Percentiles rank a stretch among this genome's conserved stretches.
Conservation (phyloP, 805 yeast species). For the Yarrowia divulgata region DNA sequence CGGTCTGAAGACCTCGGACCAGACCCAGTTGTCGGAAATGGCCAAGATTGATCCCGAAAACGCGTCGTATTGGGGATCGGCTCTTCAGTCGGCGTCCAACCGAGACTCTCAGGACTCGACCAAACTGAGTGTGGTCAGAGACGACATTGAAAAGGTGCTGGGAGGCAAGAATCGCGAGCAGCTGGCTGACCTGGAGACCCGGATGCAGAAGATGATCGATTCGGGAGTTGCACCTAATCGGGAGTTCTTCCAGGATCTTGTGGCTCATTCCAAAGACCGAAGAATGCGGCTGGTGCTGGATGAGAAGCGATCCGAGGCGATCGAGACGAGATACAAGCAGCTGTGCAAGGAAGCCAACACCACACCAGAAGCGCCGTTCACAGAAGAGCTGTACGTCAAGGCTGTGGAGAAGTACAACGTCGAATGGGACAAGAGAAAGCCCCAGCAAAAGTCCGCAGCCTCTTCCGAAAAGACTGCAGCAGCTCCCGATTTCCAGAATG, state of each 20-base stretch:
- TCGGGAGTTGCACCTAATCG: conserved; percentile 46
- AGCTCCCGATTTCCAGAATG: conserved; percentile 5
- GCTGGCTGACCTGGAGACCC: conserved; percentile 5
- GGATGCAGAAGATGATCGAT: conserved; percentile 42
- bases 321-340: conserved; percentile 23
- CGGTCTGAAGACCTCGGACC: conserved; percentile 12
- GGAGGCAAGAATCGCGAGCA: conserved; percentile 9
- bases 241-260: conserved; percentile 46
- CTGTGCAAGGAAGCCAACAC: conserved; percentile 11
- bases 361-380: neutral
- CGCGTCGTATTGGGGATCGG: conserved; percentile 10
- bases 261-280: conserved; percentile 18
- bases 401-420: conserved; percentile 23
- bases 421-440: conserved; percentile 29
- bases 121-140: conserved; percentile 14
- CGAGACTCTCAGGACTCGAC: conserved; percentile 16
- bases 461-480: neutral
- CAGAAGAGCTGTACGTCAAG: conserved; percentile 20
- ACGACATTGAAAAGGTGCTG: conserved; percentile 24
- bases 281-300: conserved; percentile 10
- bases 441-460: neutral
- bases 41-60: conserved; percentile 28
- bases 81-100: conserved; percentile 5
- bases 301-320: conserved; percentile 3
- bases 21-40: conserved; percentile 21